Conservation (phyloP, 441 rosid species). For the Lagerstroemia fauriei region DNA sequence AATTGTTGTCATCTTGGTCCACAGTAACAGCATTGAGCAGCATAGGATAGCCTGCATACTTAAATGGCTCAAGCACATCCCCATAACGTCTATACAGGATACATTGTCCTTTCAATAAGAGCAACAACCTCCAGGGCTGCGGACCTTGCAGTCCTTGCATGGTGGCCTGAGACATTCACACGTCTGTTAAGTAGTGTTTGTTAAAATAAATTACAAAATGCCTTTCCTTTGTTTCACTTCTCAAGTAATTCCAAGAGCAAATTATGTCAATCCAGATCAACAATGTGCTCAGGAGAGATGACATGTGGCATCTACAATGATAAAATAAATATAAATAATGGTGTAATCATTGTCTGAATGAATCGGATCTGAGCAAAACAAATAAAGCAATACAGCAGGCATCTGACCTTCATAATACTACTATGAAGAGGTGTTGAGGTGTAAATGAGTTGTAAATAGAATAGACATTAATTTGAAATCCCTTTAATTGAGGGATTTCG, state of each 20-base stretch:
- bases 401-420: neutral
- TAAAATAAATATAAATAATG: neutral
- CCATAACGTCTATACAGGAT: constrained; percentile 92
- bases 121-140: constrained; percentile 97
- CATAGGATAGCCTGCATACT: constrained; percentile 99
- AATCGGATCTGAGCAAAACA: neutral
- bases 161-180: constrained; percentile 61
- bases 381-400: neutral
- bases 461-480: no score
- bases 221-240: neutral
- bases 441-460: no score
- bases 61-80: constrained; percentile 84
- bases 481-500: no score
- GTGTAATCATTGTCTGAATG: neutral
- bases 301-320: neutral
- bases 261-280: neutral
- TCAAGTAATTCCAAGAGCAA: neutral
- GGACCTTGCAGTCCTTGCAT: constrained; percentile 99
- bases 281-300: neutral
- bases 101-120: constrained; percentile 93
- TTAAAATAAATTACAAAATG: neutral
- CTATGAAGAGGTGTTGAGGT: no score
- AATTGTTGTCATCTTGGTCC: constrained; percentile 88
- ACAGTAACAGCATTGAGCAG: constrained; percentile 92
- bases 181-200: neutral